phyloP scores from a whole-genome alignment of 1,284 basidiomycete species.

The Rhodotorula sp. region DNA sequence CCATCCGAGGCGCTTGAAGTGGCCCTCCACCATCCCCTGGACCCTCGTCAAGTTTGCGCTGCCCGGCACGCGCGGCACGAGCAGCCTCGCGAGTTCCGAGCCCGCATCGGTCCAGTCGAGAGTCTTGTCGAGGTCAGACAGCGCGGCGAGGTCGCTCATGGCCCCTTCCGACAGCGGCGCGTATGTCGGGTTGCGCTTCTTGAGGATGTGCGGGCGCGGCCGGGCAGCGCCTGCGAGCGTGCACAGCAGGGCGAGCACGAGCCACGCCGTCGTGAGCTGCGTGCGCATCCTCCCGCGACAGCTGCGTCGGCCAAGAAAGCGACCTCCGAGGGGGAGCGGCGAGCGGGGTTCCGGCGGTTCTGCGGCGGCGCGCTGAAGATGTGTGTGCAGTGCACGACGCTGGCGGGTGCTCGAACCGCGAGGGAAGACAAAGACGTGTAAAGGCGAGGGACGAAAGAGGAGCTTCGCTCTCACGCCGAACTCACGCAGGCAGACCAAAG shows the following conservation, averaged over 20 bases:
- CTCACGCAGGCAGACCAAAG: not conserved
- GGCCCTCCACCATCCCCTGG: slow-evolving; percentile 35
- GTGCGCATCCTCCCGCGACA: not conserved
- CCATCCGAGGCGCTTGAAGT: slow-evolving; percentile 38
- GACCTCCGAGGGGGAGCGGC: not conserved
- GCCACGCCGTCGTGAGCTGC: not conserved
- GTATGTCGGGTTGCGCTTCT: slow-evolving; percentile 40
- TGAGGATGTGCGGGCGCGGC: slow-evolving; percentile 34
- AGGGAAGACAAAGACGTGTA: too few relatives aligned
- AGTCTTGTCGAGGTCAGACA: slow-evolving; percentile 23
- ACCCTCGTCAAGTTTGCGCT: slow-evolving; percentile 37
- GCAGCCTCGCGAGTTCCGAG: slow-evolving; percentile 35
- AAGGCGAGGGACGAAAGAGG: not conserved
- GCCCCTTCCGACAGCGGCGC: slow-evolving; percentile 18
- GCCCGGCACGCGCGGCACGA: slow-evolving; percentile 43
- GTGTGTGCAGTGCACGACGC: not conserved
- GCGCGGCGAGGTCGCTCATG: slow-evolving; percentile 23
- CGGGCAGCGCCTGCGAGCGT: slow-evolving; percentile 7
- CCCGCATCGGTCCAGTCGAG: slow-evolving; percentile 38
- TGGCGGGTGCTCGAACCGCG: too few relatives aligned
- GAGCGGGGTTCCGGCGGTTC: not conserved
- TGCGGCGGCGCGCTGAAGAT: too few relatives aligned
- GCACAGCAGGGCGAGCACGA: not conserved
- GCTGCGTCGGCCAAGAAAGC: not conserved
- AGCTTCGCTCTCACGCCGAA: not conserved